These are phyloP conservation scores for Solanum gracilifrons DNA, from an alignment of 257 asterid genomes.

Conservation along the genomic window DNA sequence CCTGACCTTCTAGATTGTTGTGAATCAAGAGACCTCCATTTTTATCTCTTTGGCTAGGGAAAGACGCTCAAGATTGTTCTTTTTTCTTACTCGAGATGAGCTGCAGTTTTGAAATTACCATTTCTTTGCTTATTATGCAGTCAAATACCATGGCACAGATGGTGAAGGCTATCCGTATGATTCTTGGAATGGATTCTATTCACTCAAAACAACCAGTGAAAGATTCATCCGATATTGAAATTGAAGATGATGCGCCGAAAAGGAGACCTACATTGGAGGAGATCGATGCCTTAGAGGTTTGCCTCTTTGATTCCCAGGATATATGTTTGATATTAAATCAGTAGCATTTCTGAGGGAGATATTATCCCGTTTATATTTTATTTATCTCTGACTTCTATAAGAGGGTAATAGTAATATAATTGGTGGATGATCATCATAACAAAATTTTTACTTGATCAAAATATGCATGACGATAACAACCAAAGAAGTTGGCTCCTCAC, in stretches of 20 bases:
- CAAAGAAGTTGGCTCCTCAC: neutral
- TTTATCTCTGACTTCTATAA: neutral
- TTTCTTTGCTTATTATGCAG: constrained; percentile 28
- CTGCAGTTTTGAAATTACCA: neutral
- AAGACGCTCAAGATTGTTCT: neutral
- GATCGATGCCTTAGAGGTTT: constrained; percentile 96
- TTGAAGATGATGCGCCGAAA: constrained; percentile 80
- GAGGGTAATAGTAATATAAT: neutral
- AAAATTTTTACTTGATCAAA: neutral
- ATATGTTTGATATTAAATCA: neutral
- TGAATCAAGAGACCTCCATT: neutral
- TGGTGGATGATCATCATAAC: neutral
- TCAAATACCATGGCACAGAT: constrained; percentile 90
- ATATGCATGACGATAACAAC: neutral
- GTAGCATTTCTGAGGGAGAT: neutral
- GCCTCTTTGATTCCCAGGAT: neutral
- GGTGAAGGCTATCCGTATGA: constrained; percentile 89
- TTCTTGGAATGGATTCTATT: constrained; percentile 65
- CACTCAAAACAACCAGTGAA: constrained; percentile 34
- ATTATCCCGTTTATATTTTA: neutral
- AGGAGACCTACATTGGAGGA: constrained; percentile 88
- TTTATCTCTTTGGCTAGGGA: neutral
- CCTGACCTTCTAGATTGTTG: neutral
- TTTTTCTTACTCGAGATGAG: neutral
- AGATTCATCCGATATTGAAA: constrained; percentile 46